Base-by-base conservation (phyloP, 257 asterid species). In the Salvia miltiorrhiza region DNA sequence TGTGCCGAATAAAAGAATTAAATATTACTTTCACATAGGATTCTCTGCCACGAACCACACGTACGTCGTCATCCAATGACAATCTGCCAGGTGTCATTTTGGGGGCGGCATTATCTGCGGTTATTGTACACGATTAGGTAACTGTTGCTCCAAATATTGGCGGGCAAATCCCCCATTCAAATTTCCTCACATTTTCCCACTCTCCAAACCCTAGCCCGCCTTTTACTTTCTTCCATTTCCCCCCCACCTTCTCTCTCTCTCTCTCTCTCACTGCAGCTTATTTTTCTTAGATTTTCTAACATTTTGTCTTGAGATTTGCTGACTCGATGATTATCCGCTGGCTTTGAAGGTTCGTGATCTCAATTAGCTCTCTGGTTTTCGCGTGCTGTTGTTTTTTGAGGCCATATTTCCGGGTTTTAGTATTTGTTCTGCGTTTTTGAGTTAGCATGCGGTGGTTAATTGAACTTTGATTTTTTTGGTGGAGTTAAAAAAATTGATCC, bases 151-250 rank as follows among this genome's bases (percentile, higher is more conserved):
- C 49, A 76, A 81, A 68, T 50, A 60, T 74, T 89, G 96, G 96
- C 96, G 96, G 96, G 96, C 88, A 82, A 77, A 71, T 58, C 70
- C n/a, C 11, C 44, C 66, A 56, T 86, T 88, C 88, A 81, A 88
- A 88, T 64, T 43, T 2, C 70, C 41, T 54, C 67, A 49, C n/a
- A 71, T 60, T 70, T 73, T 32, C 28, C 56, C 62, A 40, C 48
- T 21, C 63, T 3, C 63, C 61, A 82, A 86, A 78, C 89, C 90
- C 90, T 81, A 84, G 87, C 76, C 74, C 55, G 69, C 75, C 80
- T 60, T 14, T 61, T 48, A 9, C 35, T 21, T 57, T 23, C 39
- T 16, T 26, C 10, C 79, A 70, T 83, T 77, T 68, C 65, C 60
- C 69, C 63, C 67, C 53, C 9, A 47, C 12, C 52, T 40, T 20